Evolutionary conservation across 2,329 filamentous ascomycete species (phyloP).

Genomic region (Helminthosporium solani): DNA sequence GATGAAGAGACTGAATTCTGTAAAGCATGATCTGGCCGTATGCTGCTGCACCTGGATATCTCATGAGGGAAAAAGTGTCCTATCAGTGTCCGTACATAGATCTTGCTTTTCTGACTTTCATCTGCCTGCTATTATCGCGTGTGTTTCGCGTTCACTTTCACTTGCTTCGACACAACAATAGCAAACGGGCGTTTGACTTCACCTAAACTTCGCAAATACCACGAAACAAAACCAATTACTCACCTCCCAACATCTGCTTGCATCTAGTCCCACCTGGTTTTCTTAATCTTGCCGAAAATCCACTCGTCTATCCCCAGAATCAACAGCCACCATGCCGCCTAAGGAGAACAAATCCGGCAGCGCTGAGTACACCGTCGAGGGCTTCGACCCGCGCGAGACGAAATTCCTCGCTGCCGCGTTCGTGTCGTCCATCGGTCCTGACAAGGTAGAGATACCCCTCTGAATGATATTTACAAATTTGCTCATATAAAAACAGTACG

Average conservation of each 20-base stretch:
- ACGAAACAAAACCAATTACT: no score
- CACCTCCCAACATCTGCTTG: neutral
- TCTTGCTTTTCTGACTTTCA: no score
- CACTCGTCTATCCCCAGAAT: neutral
- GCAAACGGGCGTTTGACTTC: no score
- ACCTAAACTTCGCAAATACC: no score
- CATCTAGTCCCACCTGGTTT: neutral
- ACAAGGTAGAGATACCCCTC: constrained; percentile 24
- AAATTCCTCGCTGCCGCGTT: constrained; percentile 36
- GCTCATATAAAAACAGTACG: constrained; percentile 19
- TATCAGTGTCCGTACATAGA: no score
- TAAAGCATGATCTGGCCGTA: no score
- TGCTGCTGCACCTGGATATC: no score
- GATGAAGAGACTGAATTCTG: no score
- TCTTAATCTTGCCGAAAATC: neutral
- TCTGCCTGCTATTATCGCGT: no score
- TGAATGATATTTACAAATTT: neutral
- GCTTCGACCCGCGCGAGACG: constrained; percentile 28
- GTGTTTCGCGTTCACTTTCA: no score
- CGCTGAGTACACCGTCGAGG: constrained; percentile 10
- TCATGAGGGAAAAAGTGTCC: no score
- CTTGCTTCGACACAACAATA: no score
- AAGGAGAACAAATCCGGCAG: constrained; percentile 23
- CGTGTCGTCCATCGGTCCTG: constrained; percentile 23
- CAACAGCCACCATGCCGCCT: constrained; percentile 22